A percentile compares a stretch with the other conserved stretches of the same genome.
Evolutionary conservation across 148 eudicot species (phyloP).

Genomic region (Oxyria digyna): DNA sequence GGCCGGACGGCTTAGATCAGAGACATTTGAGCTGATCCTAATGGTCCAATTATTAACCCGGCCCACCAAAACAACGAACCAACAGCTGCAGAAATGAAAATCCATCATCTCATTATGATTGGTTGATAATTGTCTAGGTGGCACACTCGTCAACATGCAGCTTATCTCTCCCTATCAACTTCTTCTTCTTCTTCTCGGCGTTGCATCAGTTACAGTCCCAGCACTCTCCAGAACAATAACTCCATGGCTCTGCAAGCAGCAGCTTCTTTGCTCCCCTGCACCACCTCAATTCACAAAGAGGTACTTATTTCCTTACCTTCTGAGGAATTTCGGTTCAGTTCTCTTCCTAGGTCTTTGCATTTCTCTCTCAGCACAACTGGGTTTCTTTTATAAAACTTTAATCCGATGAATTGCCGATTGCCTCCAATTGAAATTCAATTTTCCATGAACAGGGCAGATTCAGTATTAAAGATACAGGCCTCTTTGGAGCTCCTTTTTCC

Average conservation of each 20-base stretch:
- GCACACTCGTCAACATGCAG: constrained; percentile 2
- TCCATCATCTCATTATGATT: background rate
- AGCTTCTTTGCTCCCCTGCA: constrained; percentile 32
- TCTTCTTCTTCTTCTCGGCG: background rate
- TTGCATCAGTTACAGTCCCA: background rate
- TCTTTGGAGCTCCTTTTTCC: constrained; percentile 35
- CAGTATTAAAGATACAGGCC: constrained; percentile 32
- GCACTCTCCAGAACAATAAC: background rate
- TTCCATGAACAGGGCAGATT: constrained; percentile 22
- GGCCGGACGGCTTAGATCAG: too few relatives aligned
- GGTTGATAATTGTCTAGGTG: background rate
- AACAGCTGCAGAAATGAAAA: background rate
- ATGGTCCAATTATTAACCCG: background rate
- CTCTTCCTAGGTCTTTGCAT: background rate
- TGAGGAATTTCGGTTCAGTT: background rate
- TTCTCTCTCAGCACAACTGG: background rate
- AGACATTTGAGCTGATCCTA: too few relatives aligned
- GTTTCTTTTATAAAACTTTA: background rate
- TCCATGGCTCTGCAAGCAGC: constrained; percentile 49
- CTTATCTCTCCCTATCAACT: background rate
- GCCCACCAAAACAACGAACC: background rate
- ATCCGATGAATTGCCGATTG: background rate
- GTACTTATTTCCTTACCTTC: constrained; percentile 9
- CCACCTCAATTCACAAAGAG: constrained; percentile 40
- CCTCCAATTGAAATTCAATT: background rate